Base-by-base conservation (phyloP, 768 basidiomycete genomes). In the Hydnum rufescens region DNA sequence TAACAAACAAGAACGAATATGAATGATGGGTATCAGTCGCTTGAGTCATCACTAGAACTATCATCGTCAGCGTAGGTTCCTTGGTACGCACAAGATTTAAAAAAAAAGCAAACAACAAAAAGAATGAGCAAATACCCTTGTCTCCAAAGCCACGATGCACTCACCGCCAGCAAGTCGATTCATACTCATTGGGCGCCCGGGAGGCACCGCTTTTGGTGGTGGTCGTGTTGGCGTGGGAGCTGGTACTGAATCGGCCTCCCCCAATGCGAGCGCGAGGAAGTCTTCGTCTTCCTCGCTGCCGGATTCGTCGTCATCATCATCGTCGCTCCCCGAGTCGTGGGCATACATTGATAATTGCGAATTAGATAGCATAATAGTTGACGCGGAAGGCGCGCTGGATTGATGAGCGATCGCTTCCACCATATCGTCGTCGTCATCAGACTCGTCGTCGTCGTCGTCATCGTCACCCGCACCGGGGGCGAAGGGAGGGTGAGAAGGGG, bases 141-240 rank as follows among this genome's bases (percentile, higher is more conserved):
- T n/a, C n/a, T n/a, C n/a, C n/a, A n/a, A n/a, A n/a, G n/a, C n/a
- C n/a, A n/a, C n/a, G n/a, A n/a, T n/a, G n/a, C 62, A 60, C 61
- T 58, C 60, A 47, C 67, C 71, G 42, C 66, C 71, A 5, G 68
- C 75, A 54, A 72, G 68, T 54, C 69, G 66, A 54, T 71, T 70
- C 54, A 77, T 55, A 30, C 76, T 75, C 29, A 77, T 68, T 8
- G 74, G 75, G 32, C 62, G 25, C 19, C 53, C 29, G n/a, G 16
- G 6, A 39, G 36, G 36, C 13, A 13, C 36, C 22, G 36, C 13
- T 13, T 22, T 22, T 22, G 36, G 36, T 43, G 1, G 13, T 16
- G 25, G 28, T 16, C 13, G 36, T 43, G 1, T 16, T 16, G 25
- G 28, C 13, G 53, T 19, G 8, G 52, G 53, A 28, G 36, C 26